Base-by-base conservation (phyloP, 805 yeast species). In the Schwanniomyces vanrijiae region DNA sequence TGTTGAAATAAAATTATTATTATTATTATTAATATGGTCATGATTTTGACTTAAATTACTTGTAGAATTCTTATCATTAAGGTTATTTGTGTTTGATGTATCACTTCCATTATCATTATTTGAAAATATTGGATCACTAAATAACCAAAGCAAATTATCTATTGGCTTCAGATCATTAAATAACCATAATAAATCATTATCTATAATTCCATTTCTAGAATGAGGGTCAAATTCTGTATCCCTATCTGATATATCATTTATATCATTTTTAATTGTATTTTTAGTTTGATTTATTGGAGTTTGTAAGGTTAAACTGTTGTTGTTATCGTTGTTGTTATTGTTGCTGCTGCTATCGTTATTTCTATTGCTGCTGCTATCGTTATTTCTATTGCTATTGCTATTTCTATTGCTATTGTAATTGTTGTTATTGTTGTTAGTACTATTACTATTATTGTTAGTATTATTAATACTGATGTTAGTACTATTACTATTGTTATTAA, bases 141-240 rank as follows among this genome's bases (percentile, higher is more conserved):
- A 45, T 34, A 45, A 29, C 48, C 48, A 45, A 40, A 33, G 34
- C 29, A 45, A 24, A 19, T 45, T 45, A 19, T 45, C 48, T 21
- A 33, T 31, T 24, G 48, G 48, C 7, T 40, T 20, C 14, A 33
- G 35, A 40, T 45, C 48, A 26, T 45, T 45, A 22, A 45, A 45
- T 21, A 45, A 24, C 48, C 48, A 45, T 28, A 34, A 40, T 41
- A 45, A 45, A 37, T 45, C 34, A 21, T 40, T 37, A 21, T 45
- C 48, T 9, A 40, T 38, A 14, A 29, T 28, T 29, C 39, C 40
- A 19, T 29, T 14, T 13, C 33, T 18, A 33, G 47, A 13, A 29
- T 16, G 20, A 2, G 34, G 16, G 42, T 39, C 19, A 21, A 26
- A 6, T n/a, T 22, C 19, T 22, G 42, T 10, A 20, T 16, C 31